These are phyloP conservation scores for Baeospora myosura DNA, from an alignment of 1,284 basidiomycete species.

Conservation along the genomic window DNA sequence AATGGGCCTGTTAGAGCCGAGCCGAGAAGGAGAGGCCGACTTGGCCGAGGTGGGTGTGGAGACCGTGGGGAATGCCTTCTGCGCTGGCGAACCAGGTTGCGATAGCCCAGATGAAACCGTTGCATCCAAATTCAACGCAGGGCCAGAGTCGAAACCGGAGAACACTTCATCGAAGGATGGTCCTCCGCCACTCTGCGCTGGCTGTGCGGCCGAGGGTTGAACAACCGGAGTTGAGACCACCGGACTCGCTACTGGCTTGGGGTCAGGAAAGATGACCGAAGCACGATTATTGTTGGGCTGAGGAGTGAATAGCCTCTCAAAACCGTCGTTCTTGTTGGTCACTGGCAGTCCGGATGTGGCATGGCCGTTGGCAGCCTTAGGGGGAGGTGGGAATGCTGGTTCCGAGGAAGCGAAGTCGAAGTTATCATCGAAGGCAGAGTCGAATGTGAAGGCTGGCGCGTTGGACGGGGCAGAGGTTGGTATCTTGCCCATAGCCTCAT, in stretches of 20 bases:
- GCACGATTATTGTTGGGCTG: conserved; percentile 5
- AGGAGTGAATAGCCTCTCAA: conserved; percentile 38
- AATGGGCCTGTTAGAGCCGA: conserved; percentile 23
- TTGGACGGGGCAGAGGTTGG: conserved; percentile 31
- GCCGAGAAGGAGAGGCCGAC: conserved; percentile 24
- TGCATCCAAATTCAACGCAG: conserved; percentile 34
- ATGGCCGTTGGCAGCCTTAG: conserved; percentile 16
- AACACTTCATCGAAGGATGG: conserved; percentile 59
- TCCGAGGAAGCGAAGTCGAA: conserved; percentile 71
- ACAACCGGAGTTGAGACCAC: conserved; percentile 14
- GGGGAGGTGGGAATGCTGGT: conserved; percentile 25
- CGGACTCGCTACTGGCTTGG: conserved; percentile 13
- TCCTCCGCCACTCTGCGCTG: conserved; percentile 12
- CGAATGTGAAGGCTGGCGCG: conserved; percentile 50
- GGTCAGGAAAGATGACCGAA: conserved; percentile 3
- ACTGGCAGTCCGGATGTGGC: conserved; percentile 8
- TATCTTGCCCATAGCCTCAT: conserved; percentile 60
- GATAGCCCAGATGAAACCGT: conserved; percentile 16
- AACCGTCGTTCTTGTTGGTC: conserved; percentile 21
- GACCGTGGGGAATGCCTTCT: conserved; percentile 29
- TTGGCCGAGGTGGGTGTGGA: conserved; percentile 27
- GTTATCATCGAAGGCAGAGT: conserved; percentile 76
- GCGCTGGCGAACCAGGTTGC: conserved; percentile 18
- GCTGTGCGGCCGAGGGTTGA: conserved; percentile 11
- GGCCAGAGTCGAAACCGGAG: conserved; percentile 37